Evolutionary conservation across 202 grass and related monocot genomes (phyloP), one percentile per base, ranked within the genome.

Genomic region (Panicum hallii): DNA sequence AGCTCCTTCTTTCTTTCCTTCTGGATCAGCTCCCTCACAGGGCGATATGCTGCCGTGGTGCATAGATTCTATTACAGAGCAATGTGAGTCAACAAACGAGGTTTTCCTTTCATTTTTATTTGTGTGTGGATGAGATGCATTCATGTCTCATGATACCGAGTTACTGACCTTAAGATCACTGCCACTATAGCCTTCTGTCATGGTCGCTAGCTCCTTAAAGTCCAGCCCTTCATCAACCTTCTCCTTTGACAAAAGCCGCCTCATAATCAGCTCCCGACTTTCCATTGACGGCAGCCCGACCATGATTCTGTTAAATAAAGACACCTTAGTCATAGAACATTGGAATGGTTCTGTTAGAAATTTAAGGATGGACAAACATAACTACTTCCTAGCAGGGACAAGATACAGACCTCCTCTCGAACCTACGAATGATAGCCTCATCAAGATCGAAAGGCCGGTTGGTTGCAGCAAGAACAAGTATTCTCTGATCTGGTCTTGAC

Each of bases 391-490:
- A 50, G 11, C 7, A 68, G 52, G 50, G 40, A 49, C 11, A 83
- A 52, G 55, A 80, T 84, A 49, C 85, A 84, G 42, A 93, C 95
- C 95, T 98, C 84, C 95, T 86, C 82, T 99, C 96, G 19, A 99
- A 99, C 83, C 96, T 96, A 75, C 93, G 86, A 85, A 99, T 96
- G 78, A 99, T 99, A 58, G 96, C 96, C 64, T 99, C 96, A n/a
- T 99, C 96, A 84, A 99, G 96, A 79, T 99, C 96, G 28, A 99
- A 99, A 77, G 96, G 96, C 26, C 96, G 77, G 71, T 99, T 99
- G 15, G 96, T 96, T 0, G 96, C 96, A 22, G 96, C 96, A 82
- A 99, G 93, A 88, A 99, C 96, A 80, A 99, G 96, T 72, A 96
- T 99, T 80, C 87, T 92, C 70, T 96, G 87, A 62, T 92, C 93